phyloP scores from a whole-genome alignment of 495 filamentous ascomycete genomes.

The Hypoxylon subgilvum region DNA sequence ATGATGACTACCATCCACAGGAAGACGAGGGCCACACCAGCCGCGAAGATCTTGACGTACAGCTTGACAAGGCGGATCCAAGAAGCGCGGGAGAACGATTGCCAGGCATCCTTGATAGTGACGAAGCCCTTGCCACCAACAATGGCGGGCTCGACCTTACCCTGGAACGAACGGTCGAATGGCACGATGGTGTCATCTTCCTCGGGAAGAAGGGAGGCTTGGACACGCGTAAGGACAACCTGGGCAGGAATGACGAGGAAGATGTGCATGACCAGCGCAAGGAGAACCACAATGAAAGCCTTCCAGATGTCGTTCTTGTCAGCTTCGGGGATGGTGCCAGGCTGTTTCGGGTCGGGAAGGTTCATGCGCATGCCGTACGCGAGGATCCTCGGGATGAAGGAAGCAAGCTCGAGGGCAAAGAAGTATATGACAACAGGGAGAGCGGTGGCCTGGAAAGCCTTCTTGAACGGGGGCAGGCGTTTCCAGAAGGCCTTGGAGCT shows the following conservation, averaged over 20 bases:
- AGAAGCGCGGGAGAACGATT: constrained; percentile 68
- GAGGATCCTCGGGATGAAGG: constrained; percentile 37
- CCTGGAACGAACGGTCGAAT: constrained; percentile 58
- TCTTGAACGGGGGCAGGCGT: constrained; percentile 53
- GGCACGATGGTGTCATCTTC: constrained; percentile 57
- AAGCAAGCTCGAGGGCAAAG: constrained; percentile 37
- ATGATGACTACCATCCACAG: constrained; percentile 52
- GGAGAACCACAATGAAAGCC: constrained; percentile 37
- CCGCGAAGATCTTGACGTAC: constrained; percentile 64
- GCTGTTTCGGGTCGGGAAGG: constrained; percentile 26
- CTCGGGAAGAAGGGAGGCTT: constrained; percentile 57
- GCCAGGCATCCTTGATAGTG: constrained; percentile 73
- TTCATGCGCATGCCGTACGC: constrained; percentile 40
- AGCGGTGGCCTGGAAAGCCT: constrained; percentile 51
- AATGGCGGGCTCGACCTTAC: constrained; percentile 60
- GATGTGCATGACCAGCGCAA: constrained; percentile 38
- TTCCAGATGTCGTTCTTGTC: constrained; percentile 43
- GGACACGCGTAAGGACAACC: constrained; percentile 54
- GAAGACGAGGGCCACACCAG: constrained; percentile 54
- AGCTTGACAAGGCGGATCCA: constrained; percentile 71
- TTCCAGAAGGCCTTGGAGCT: constrained; percentile 47
- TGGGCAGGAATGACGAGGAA: constrained; percentile 50
- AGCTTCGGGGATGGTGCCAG: constrained; percentile 21
- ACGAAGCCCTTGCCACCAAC: constrained; percentile 72
- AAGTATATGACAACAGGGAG: constrained; percentile 46